Percentiles rank a stretch among this genome's conserved stretches.
Conservation (phyloP, 257 asterid genomes). For the Capsicum pubescens region DNA sequence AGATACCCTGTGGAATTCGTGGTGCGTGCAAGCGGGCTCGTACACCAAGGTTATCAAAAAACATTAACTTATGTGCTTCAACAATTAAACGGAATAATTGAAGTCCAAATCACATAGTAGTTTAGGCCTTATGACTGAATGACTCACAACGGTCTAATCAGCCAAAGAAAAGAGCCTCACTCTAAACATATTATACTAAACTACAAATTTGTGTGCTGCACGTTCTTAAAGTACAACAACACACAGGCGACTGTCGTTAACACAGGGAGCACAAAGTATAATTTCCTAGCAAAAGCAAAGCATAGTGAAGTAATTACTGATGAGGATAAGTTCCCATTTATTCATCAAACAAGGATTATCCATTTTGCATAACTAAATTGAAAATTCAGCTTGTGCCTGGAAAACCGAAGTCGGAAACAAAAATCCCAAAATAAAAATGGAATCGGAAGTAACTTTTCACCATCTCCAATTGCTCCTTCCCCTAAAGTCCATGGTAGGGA, state of each 20-base stretch:
- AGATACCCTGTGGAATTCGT: no score
- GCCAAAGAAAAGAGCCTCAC: not conserved
- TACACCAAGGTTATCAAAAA: no score
- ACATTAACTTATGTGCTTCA: not conserved
- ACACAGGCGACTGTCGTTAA: not conserved
- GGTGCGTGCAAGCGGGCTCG: no score
- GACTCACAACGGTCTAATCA: not conserved
- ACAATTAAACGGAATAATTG: not conserved
- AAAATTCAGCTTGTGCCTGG: not conserved
- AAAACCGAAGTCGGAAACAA: not conserved
- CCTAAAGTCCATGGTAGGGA: not conserved
- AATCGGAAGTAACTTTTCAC: not conserved
- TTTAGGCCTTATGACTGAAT: not conserved
- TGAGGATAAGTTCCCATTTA: not conserved
- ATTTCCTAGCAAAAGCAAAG: conserved; percentile 1
- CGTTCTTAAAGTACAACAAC: not conserved
- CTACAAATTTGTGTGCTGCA: not conserved
- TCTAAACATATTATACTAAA: not conserved
- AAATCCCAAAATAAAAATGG: not conserved
- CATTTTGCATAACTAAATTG: not conserved
- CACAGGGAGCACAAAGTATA: conserved; percentile 19
- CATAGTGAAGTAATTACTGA: not conserved
- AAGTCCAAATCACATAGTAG: not conserved
- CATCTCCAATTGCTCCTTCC: not conserved
- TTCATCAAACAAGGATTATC: not conserved